phyloP scores from a whole-genome alignment of 1,284 basidiomycete species.

The Ganoderma leucocontextum region DNA sequence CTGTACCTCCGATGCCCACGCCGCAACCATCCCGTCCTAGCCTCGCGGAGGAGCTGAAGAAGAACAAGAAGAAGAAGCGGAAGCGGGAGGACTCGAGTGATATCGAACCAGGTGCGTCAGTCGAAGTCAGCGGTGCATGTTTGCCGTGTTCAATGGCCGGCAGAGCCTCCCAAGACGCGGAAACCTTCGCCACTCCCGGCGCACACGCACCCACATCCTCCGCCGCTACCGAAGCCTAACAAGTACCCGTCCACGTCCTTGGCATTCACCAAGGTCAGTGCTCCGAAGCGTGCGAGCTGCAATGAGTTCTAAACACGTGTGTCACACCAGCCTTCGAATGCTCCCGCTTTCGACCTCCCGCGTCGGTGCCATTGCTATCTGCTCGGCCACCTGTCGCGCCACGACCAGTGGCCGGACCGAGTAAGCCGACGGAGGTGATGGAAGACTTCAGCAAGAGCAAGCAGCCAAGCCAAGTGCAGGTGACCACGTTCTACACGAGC shows the following conservation, averaged over 20 bases:
- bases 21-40: conserved; percentile 42
- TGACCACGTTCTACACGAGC: conserved; percentile 82
- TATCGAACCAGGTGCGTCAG: conserved; percentile 58
- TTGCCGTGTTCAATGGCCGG: neutral
- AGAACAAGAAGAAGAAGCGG: conserved; percentile 84
- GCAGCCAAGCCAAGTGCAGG: conserved; percentile 69
- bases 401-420: conserved; percentile 80
- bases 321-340: conserved; percentile 46
- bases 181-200: conserved; percentile 62
- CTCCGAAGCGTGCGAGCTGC: neutral
- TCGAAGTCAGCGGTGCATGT: neutral
- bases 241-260: conserved; percentile 57
- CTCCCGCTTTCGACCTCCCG: conserved; percentile 67
- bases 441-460: conserved; percentile 91
- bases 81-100: conserved; percentile 85
- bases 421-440: conserved; percentile 80
- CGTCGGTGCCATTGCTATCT: conserved; percentile 60
- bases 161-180: conserved; percentile 59
- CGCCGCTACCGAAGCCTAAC: conserved; percentile 55
- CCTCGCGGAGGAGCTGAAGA: conserved; percentile 59
- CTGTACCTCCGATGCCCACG: conserved; percentile 46
- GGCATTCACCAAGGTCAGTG: conserved; percentile 59
- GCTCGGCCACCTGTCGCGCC: conserved; percentile 72
- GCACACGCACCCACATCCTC: conserved; percentile 45
- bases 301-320: conserved; percentile 9